A percentile compares a stretch with the other conserved stretches of the same genome.
phyloP scores from a whole-genome alignment of 257 asterid genomes.

The Catharanthus roseus region DNA sequence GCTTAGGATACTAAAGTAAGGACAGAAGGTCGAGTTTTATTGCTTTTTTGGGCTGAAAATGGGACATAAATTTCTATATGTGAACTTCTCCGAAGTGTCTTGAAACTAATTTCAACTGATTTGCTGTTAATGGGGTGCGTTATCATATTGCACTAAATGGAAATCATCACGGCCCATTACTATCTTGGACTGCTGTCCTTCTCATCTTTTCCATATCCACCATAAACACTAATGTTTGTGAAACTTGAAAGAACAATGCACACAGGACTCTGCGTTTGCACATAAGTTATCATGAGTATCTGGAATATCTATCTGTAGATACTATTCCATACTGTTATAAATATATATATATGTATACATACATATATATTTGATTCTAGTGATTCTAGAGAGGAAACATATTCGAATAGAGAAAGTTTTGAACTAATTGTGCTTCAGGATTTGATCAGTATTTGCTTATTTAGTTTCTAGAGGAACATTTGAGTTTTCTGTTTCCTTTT shows the following conservation, averaged over 20 bases:
- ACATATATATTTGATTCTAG: neutral
- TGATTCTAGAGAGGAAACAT: neutral
- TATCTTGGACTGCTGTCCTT: neutral
- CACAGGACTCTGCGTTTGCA: neutral
- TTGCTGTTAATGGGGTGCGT: neutral
- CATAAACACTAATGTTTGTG: neutral
- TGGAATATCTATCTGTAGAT: no score
- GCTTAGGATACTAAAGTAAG: neutral
- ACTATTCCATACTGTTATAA: no score
- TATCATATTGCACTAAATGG: neutral
- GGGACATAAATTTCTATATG: neutral
- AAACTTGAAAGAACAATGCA: neutral
- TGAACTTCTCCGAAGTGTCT: neutral
- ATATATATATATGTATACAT: no score
- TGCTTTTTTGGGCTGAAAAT: neutral
- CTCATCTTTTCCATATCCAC: neutral
- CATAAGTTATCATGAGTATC: no score
- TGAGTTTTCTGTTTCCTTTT: conserved; percentile 1
- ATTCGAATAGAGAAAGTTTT: neutral
- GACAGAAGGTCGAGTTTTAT: neutral
- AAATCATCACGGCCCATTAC: neutral
- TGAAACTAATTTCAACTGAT: neutral
- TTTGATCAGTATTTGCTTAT: neutral
- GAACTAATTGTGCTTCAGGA: neutral
- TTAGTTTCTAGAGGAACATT: neutral